Conservation (phyloP, 148 eudicot species). For the Rhododendron vialii region DNA sequence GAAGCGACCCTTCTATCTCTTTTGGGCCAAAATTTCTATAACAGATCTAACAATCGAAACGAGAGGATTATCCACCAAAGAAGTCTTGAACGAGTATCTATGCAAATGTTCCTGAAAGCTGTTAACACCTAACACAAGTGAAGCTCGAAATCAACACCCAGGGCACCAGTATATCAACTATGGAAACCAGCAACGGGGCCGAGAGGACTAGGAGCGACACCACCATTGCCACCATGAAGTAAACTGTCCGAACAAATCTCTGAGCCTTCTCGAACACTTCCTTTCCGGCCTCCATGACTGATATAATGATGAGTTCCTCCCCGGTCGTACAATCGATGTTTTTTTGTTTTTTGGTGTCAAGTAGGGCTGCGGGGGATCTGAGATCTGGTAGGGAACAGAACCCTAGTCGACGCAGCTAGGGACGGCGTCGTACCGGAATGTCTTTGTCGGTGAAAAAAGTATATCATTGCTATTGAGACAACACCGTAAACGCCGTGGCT, state of each 20-base stretch:
- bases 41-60: constrained; percentile 86
- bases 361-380: too few species aligned
- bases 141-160: constrained; percentile 67
- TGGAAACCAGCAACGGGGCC: constrained; percentile 60
- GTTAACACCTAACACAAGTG: constrained; percentile 60
- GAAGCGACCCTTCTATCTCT: too few species aligned
- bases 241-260: constrained; percentile 57
- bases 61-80: constrained; percentile 79
- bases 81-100: constrained; percentile 67
- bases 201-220: constrained; percentile 61
- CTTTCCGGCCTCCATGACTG: constrained; percentile 26
- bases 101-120: constrained; percentile 52
- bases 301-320: neutral
- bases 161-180: constrained; percentile 67
- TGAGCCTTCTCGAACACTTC: constrained; percentile 53
- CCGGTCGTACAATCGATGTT: neutral
- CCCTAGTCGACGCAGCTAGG: too few species aligned
- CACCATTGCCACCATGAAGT: constrained; percentile 85
- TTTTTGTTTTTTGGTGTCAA: neutral
- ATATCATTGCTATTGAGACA: neutral
- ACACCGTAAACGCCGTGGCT: neutral
- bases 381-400: too few species aligned
- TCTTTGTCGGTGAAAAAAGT: neutral
- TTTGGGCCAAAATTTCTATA: neutral
- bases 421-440: too few species aligned